Evolutionary conservation across 768 basidiomycete genomes (phyloP), one percentile per base, ranked within the genome.

Genomic region (Gloeostereum incarnatum): DNA sequence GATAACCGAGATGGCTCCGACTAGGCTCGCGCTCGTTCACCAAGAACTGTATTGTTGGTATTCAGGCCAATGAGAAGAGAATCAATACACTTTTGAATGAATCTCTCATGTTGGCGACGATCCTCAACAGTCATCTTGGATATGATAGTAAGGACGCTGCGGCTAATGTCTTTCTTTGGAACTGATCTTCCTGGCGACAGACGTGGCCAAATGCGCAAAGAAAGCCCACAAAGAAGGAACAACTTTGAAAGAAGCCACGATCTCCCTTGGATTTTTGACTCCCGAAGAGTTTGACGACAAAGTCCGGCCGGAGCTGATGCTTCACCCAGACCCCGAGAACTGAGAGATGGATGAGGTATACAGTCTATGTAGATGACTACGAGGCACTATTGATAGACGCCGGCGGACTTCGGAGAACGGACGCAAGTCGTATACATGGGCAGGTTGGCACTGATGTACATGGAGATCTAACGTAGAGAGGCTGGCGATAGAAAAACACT

Each of bases 211-310:
- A 64, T 90, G 87, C 53, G 96, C 96, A 20, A 99, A 99, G 75
- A 98, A 98, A 61, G 96, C 96, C n/a, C 96, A 98, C 71, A 90
- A 85, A 59, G 92, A 99, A 62, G 96, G 96, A 19, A 87, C 81
- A 35, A 98, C 96, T 43, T 56, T 98, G 59, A 98, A 94, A 69
- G 85, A 91, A 63, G 91, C 96, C 29, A 91, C 92, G 8, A 81
- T 98, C 32, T 60, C 78, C 14, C 73, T 97, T 24, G 90, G 89
- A 35, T 81, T 87, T 60, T 58, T 98, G 51, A 84, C 84, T 1
- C 67, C 78, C 0, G 89, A 94, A 55, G 90, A 93, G 58, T 99
- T 98, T 61, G 93, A 98, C 61, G 69, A 75, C 57, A 90, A 91
- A 66, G 96, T 92, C 44, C 76, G 86, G 41, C 89, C 88, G 26